Conservation (phyloP, 805 yeast genomes). For the Blastobotrys muscicola region DNA sequence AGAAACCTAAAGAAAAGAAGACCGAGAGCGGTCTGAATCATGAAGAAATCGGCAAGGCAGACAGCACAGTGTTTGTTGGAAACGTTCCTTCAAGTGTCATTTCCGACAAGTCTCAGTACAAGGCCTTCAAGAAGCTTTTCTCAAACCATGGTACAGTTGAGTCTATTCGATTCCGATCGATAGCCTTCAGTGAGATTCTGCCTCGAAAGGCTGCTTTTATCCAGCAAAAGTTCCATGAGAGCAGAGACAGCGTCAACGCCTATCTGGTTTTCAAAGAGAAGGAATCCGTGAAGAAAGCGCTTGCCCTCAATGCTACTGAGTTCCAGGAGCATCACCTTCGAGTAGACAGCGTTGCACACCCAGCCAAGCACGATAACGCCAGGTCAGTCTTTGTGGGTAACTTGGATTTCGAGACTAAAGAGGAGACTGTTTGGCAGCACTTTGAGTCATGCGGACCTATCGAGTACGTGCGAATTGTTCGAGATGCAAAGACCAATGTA, state of each 20-base stretch:
- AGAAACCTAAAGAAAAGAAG: constrained; percentile 9
- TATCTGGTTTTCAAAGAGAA: constrained; percentile 64
- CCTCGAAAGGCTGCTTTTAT: constrained; percentile 91
- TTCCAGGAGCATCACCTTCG: constrained; percentile 71
- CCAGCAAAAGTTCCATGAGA: constrained; percentile 63
- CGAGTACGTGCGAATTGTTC: constrained; percentile 79
- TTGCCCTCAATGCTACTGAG: constrained; percentile 52
- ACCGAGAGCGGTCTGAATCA: constrained; percentile 45
- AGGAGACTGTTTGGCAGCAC: constrained; percentile 79
- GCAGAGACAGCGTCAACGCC: constrained; percentile 77
- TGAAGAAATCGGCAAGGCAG: constrained; percentile 75
- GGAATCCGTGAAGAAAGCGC: constrained; percentile 37
- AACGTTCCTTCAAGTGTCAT: constrained; percentile 63
- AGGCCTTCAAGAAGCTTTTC: constrained; percentile 59
- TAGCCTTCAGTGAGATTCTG: constrained; percentile 75
- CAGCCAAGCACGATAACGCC: constrained; percentile 74
- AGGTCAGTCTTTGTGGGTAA: constrained; percentile 88
- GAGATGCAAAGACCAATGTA: constrained; percentile 87
- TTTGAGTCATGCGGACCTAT: constrained; percentile 62
- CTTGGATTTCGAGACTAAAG: constrained; percentile 84
- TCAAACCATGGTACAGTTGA: constrained; percentile 40
- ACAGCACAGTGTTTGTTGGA: constrained; percentile 79
- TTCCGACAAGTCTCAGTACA: constrained; percentile 50
- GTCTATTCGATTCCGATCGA: constrained; percentile 84
- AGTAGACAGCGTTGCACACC: constrained; percentile 90